These are phyloP conservation scores for Xerocomellus chrysenteron DNA, from an alignment of 768 basidiomycete species.

Conservation along the genomic window DNA sequence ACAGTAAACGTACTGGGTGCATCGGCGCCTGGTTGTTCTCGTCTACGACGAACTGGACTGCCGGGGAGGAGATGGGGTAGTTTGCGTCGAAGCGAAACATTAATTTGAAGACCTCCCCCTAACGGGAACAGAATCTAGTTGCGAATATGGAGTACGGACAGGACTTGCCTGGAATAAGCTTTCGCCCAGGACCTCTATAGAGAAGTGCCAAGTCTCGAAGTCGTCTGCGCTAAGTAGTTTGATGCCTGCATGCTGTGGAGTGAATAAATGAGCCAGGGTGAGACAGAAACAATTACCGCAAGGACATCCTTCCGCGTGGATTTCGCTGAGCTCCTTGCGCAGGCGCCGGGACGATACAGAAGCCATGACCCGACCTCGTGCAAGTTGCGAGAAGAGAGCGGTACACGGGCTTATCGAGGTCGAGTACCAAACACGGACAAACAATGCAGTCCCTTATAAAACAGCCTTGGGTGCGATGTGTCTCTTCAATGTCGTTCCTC, in stretches of 20 bases:
- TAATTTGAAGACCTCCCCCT: slow-evolving; percentile 77
- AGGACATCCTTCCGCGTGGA: slow-evolving; percentile 63
- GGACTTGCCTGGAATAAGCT: slow-evolving; percentile 65
- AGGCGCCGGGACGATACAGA: slow-evolving; percentile 65
- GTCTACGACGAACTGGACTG: slow-evolving; percentile 80
- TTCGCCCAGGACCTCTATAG: slow-evolving; percentile 83
- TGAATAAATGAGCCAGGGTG: not conserved
- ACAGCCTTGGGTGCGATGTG: not conserved
- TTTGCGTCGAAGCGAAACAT: slow-evolving; percentile 79
- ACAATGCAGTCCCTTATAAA: slow-evolving; percentile 34
- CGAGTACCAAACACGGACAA: slow-evolving; percentile 38
- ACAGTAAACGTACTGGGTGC: slow-evolving; percentile 62
- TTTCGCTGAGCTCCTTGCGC: slow-evolving; percentile 69
- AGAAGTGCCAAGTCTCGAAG: slow-evolving; percentile 74
- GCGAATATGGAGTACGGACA: not conserved
- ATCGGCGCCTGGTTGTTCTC: slow-evolving; percentile 64
- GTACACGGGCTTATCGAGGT: slow-evolving; percentile 7
- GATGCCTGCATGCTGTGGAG: slow-evolving; percentile 52
- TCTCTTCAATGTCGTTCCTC: slow-evolving; percentile 43
- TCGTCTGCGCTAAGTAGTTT: slow-evolving; percentile 72
- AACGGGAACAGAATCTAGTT: slow-evolving; percentile 1
- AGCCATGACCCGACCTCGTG: slow-evolving; percentile 44
- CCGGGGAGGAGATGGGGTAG: slow-evolving; percentile 87
- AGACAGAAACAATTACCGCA: slow-evolving; percentile 44
- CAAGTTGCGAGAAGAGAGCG: slow-evolving; percentile 9